These are phyloP conservation scores for Abrus precatorius DNA, from an alignment of 306 rosid genomes.

Conservation along the genomic window DNA sequence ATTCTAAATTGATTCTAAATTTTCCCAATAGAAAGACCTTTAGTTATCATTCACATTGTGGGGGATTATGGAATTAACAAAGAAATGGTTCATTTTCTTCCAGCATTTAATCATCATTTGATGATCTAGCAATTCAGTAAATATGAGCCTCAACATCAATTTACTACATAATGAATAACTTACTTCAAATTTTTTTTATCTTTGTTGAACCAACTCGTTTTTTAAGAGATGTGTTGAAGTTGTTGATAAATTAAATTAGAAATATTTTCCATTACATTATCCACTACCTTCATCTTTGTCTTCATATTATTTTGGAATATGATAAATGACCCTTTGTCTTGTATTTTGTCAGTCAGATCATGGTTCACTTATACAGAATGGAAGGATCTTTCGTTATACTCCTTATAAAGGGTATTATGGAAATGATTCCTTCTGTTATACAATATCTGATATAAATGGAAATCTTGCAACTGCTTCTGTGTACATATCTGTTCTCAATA, in stretches of 20 bases:
- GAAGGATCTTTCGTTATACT: slow-evolving; percentile 74
- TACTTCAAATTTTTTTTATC: not conserved
- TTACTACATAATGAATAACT: slow-evolving; percentile 15
- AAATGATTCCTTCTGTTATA: slow-evolving; percentile 75
- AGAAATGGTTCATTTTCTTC: slow-evolving; percentile 21
- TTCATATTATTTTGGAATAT: slow-evolving; percentile 21
- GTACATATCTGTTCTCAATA: slow-evolving; percentile 68
- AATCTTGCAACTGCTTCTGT: slow-evolving; percentile 77
- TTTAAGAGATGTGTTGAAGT: not conserved
- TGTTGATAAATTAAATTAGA: not conserved
- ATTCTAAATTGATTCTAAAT: slow-evolving; percentile 28
- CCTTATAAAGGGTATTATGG: slow-evolving; percentile 80
- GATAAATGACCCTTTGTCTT: slow-evolving; percentile 18
- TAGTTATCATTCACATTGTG: slow-evolving; percentile 24
- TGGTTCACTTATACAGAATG: slow-evolving; percentile 76
- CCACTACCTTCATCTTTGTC: slow-evolving; percentile 31
- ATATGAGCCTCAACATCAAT: not conserved
- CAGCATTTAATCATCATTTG: not conserved
- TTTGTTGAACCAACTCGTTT: slow-evolving; percentile 5
- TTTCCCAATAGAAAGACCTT: slow-evolving; percentile 20
- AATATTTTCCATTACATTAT: slow-evolving; percentile 2
- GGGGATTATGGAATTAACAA: not conserved
- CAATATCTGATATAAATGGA: slow-evolving; percentile 81
- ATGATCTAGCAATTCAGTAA: slow-evolving; percentile 1
- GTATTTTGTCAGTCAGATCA: slow-evolving; percentile 68